A percentile compares a stretch with the other conserved stretches of the same genome.
phyloP scores from a whole-genome alignment of 108 stramenopile species.

The Fistulifera solaris region DNA sequence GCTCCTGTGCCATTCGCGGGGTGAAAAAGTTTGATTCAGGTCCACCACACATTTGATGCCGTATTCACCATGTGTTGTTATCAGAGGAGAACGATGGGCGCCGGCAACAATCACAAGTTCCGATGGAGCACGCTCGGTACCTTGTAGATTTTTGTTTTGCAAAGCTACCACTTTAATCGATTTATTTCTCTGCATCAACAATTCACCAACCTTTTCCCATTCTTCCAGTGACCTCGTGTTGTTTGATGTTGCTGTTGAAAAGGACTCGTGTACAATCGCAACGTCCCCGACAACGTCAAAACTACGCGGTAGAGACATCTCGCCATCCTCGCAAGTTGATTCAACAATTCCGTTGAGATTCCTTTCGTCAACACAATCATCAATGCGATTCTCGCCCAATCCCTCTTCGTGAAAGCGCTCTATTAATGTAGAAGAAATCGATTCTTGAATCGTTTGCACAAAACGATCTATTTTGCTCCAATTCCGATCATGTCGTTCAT shows the following conservation, averaged over 20 bases:
- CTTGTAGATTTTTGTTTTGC: constrained; percentile 28
- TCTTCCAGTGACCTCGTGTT: constrained; percentile 14
- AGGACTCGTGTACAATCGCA: constrained; percentile 46
- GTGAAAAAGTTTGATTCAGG: constrained; percentile 70
- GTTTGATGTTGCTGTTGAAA: too few species aligned
- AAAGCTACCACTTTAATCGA: constrained; percentile 59
- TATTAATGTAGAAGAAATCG: constrained; percentile 3
- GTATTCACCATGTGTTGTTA: constrained; percentile 74
- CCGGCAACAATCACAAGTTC: constrained; percentile 65
- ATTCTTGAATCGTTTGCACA: constrained; percentile 40
- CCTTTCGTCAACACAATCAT: constrained; percentile 2
- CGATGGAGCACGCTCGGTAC: constrained; percentile 53
- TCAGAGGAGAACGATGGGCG: constrained; percentile 39
- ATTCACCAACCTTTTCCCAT: constrained; percentile 33
- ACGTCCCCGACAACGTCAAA: constrained; percentile 81
- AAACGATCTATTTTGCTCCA: constrained; percentile 82
- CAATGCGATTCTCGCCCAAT: constrained; percentile 5
- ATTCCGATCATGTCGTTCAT: constrained; percentile 75
- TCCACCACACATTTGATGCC: constrained; percentile 83
- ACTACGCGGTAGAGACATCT: constrained; percentile 20
- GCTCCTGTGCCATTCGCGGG: constrained; percentile 76
- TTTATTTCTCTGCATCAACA: constrained; percentile 68
- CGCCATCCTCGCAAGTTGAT: neutral
- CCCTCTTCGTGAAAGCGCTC: too few species aligned
- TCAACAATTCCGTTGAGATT: too few species aligned